Evolutionary conservation across 495 filamentous ascomycete species (phyloP).

Genomic region (Penicillium canescens): DNA sequence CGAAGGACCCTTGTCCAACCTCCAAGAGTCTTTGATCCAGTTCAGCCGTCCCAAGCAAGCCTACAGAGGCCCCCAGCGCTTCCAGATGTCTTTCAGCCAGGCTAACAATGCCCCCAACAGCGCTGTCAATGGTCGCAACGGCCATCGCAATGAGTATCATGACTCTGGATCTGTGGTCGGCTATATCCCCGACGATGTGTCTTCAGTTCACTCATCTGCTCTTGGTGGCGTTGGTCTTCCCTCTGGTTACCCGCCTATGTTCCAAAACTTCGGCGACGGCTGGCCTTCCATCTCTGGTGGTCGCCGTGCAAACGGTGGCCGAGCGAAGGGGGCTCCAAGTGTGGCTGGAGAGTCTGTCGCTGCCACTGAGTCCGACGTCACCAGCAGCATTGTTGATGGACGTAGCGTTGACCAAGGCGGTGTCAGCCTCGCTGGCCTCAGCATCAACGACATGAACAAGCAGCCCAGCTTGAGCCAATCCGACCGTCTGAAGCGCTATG

Average conservation of each 20-base stretch:
- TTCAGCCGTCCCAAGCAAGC: conserved; percentile 91
- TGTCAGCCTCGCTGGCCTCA: conserved; percentile 80
- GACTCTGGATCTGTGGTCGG: conserved; percentile 86
- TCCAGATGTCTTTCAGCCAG: conserved; percentile 79
- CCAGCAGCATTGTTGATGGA: conserved; percentile 67
- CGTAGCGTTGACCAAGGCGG: conserved; percentile 77
- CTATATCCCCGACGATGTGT: conserved; percentile 97
- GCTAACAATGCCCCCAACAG: conserved; percentile 56
- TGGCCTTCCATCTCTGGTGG: conserved; percentile 79
- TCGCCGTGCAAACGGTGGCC: conserved; percentile 60
- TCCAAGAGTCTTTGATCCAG: conserved; percentile 92
- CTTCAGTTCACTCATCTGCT: conserved; percentile 90
- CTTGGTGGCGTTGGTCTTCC: conserved; percentile 78
- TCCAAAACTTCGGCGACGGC: conserved; percentile 84
- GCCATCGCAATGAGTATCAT: conserved; percentile 68
- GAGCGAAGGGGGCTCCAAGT: conserved; percentile 67
- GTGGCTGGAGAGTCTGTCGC: conserved; percentile 89
- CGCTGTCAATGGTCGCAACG: conserved; percentile 50
- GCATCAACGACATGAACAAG: conserved; percentile 72
- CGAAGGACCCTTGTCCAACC: conserved; percentile 92
- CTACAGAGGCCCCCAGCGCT: conserved; percentile 87
- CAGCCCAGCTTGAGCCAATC: conserved; percentile 82
- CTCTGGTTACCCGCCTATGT: conserved; percentile 91
- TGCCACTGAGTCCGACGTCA: conserved; percentile 84
- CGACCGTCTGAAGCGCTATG: conserved; percentile 81